Percentiles rank a stretch among this genome's conserved stretches.
phyloP scores from a whole-genome alignment of 257 asterid genomes.

The Mentha longifolia region DNA sequence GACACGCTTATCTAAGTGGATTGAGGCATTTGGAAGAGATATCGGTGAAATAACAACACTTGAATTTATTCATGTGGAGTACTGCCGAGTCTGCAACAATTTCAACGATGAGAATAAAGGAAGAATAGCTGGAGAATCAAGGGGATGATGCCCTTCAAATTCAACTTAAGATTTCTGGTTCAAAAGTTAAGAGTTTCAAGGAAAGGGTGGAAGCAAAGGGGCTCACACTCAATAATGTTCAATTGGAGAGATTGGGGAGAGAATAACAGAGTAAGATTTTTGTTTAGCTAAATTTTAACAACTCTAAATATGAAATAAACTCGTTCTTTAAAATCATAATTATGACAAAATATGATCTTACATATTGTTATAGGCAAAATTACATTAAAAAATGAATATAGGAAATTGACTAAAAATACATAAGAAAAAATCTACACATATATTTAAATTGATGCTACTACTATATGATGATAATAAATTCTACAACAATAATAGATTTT shows the following conservation, averaged over 20 bases:
- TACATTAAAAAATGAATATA: conserved; percentile 12
- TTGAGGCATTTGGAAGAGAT: not conserved
- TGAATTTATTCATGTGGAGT: not conserved
- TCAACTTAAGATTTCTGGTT: not conserved
- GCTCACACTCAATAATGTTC: not conserved
- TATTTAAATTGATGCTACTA: conserved; percentile 33
- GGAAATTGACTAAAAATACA: conserved; percentile 18
- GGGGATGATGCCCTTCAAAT: not conserved
- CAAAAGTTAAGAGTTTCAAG: not conserved
- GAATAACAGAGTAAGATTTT: no score
- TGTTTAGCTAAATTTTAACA: no score
- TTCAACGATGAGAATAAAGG: not conserved
- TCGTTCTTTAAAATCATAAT: conserved; percentile 6
- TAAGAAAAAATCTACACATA: conserved; percentile 8
- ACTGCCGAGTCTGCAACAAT: not conserved
- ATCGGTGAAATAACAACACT: conserved; percentile 9
- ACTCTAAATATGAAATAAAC: no score
- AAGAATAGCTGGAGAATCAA: not conserved
- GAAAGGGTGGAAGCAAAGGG: not conserved
- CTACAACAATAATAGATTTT: not conserved
- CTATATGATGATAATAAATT: not conserved
- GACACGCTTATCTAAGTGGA: not conserved
- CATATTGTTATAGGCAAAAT: conserved; percentile 4
- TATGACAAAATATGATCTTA: not conserved
- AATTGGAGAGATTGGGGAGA: not conserved